These are phyloP conservation scores for Verbascum thapsus DNA, from an alignment of 257 asterid genomes.

Conservation along the genomic window DNA sequence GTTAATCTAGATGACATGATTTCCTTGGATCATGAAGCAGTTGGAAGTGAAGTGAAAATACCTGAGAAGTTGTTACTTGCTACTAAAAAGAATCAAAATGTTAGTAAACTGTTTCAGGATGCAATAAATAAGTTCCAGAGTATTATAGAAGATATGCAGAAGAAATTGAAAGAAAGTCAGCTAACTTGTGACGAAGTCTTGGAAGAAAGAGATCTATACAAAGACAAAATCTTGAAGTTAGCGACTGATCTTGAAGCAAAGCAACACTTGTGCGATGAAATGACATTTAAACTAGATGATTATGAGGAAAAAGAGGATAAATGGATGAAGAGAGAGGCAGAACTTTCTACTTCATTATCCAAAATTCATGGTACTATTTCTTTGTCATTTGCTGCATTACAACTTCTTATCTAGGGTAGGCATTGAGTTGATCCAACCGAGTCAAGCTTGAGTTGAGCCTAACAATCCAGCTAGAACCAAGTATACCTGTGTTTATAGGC, in stretches of 20 bases:
- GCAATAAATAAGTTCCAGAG: conserved; percentile 41
- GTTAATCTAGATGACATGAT: conserved; percentile 42
- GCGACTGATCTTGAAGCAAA: conserved; percentile 59
- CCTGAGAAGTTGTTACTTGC: conserved; percentile 69
- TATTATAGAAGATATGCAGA: conserved; percentile 48
- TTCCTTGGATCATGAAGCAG: conserved; percentile 33
- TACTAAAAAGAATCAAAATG: conserved; percentile 49
- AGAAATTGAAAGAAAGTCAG: conserved; percentile 55
- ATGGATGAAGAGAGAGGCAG: conserved; percentile 56
- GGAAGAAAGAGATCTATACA: conserved; percentile 62
- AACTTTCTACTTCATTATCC: conserved; percentile 49
- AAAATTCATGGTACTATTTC: conserved; percentile 56
- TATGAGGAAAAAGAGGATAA: conserved; percentile 48
- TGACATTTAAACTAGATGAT: conserved; percentile 51
- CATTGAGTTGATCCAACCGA: no score
- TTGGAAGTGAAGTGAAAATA: conserved; percentile 42
- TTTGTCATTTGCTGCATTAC: conserved; percentile 17
- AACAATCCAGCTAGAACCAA: no score
- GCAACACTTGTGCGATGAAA: conserved; percentile 46
- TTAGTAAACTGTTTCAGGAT: conserved; percentile 46
- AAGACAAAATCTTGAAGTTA: conserved; percentile 53
- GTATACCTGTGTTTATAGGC: no score
- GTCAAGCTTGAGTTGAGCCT: no score
- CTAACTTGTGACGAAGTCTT: conserved; percentile 40
- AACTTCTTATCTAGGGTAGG: conserved; percentile 15